A percentile compares a stretch with the other conserved stretches of the same genome.
Conservation (phyloP, 225 moss, liverwort and hornwort species). For the Sphagnum tenellum region DNA sequence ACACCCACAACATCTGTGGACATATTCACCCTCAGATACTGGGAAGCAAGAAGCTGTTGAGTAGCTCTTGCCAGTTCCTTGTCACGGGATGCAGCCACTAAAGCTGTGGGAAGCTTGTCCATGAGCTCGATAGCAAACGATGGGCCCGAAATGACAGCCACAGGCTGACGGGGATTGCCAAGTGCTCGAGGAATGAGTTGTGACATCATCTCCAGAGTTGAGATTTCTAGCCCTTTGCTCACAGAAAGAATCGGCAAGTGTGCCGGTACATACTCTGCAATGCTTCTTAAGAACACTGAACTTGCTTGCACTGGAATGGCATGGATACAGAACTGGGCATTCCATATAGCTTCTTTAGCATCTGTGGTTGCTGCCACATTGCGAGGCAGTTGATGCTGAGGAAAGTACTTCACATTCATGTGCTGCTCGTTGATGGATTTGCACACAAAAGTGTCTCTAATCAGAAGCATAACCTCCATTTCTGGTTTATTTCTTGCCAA, state of each 20-base stretch:
- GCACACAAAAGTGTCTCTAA: conserved; percentile 58
- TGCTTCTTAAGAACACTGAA: conserved; percentile 46
- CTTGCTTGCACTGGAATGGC: conserved; percentile 90
- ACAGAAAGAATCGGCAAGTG: conserved; percentile 78
- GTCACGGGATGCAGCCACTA: conserved; percentile 83
- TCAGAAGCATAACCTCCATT: conserved; percentile 67
- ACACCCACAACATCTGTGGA: conserved; percentile 86
- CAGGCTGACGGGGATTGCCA: conserved; percentile 77
- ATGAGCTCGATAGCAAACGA: conserved; percentile 92
- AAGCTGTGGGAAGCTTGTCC: conserved; percentile 86
- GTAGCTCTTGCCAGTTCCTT: conserved; percentile 75
- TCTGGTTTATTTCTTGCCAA: conserved; percentile 82
- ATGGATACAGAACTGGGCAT: conserved; percentile 78
- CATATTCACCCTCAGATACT: conserved; percentile 70
- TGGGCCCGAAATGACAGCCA: conserved; percentile 81
- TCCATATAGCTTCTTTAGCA: conserved; percentile 54
- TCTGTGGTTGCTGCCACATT: conserved; percentile 90
- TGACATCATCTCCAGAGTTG: conserved; percentile 94
- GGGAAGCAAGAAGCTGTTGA: conserved; percentile 82
- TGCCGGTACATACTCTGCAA: conserved; percentile 66
- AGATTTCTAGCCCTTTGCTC: conserved; percentile 83
- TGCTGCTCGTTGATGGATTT: conserved; percentile 69
- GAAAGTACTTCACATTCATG: conserved; percentile 69
- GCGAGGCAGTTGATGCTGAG: conserved; percentile 52
- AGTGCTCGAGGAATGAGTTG: conserved; percentile 85